Percentiles rank a stretch among this genome's conserved stretches.
phyloP scores from a whole-genome alignment of 768 basidiomycete species.

The Grammothele lineata region DNA sequence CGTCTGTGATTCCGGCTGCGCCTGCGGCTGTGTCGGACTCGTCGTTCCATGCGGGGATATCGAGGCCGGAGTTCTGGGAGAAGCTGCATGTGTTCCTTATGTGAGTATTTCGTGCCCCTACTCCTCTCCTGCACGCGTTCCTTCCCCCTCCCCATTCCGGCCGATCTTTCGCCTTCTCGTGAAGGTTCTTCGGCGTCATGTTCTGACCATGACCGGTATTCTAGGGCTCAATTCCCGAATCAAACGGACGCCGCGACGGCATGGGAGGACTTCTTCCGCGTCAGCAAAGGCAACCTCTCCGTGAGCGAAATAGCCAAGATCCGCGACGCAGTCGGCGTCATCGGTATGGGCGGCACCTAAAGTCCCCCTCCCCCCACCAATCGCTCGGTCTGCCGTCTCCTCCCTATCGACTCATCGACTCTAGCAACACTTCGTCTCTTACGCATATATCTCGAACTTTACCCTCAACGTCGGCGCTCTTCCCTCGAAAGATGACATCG shows the following conservation, averaged over 20 bases:
- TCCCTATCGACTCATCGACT: background rate
- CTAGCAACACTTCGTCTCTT: no score
- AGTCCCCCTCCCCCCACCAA: background rate
- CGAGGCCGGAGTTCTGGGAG: constrained; percentile 79
- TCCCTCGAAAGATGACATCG: no score
- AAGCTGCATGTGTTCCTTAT: constrained; percentile 60
- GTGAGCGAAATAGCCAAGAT: constrained; percentile 90
- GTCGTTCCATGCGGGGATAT: constrained; percentile 64
- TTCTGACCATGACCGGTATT: no score
- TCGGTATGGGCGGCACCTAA: constrained; percentile 84
- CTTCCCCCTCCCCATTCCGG: background rate
- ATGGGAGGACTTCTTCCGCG: constrained; percentile 85
- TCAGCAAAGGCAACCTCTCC: constrained; percentile 74
- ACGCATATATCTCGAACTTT: no score
- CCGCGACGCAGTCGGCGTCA: constrained; percentile 80
- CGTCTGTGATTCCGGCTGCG: constrained; percentile 41
- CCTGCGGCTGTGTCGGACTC: constrained; percentile 28
- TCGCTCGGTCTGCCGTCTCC: background rate
- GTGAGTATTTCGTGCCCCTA: constrained; percentile 31
- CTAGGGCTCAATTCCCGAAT: constrained; percentile 58
- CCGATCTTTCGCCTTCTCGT: no score
- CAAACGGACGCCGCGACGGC: constrained; percentile 62
- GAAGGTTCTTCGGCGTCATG: no score
- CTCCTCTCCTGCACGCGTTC: no score
- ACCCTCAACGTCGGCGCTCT: no score